Evolutionary conservation across 2,329 filamentous ascomycete species (phyloP).

Genomic region (Macroventuria anomochaeta): DNA sequence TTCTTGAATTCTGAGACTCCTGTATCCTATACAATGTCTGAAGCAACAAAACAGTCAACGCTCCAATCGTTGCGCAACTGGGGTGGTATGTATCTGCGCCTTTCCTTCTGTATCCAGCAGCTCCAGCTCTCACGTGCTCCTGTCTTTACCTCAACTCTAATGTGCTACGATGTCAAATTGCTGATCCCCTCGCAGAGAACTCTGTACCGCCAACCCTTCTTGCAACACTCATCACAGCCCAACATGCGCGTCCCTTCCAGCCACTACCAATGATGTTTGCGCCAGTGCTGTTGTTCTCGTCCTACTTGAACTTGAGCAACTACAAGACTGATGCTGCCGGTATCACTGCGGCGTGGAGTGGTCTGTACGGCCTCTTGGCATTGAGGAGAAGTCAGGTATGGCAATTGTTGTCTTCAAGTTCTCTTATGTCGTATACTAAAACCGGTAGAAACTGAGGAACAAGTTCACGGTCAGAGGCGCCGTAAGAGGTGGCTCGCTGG

Average conservation of each 20-base stretch:
- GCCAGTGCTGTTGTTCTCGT: slow-evolving; percentile 68
- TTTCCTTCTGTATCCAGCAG: neutral
- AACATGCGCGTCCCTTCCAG: slow-evolving; percentile 71
- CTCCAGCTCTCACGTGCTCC: slow-evolving; percentile 28
- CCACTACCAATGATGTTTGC: slow-evolving; percentile 71
- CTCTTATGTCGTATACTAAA: neutral
- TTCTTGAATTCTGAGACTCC: neutral
- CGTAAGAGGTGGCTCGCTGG: slow-evolving; percentile 60
- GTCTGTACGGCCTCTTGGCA: slow-evolving; percentile 69
- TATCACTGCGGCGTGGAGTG: slow-evolving; percentile 69
- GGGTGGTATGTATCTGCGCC: slow-evolving; percentile 55
- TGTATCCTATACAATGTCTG: neutral
- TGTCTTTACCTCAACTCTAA: neutral
- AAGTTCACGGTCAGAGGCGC: slow-evolving; percentile 60
- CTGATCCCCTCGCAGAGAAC: slow-evolving; percentile 58
- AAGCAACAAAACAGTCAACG: slow-evolving; percentile 45
- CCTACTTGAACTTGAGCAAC: slow-evolving; percentile 68
- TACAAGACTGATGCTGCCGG: slow-evolving; percentile 70
- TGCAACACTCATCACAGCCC: slow-evolving; percentile 69
- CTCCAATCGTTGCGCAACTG: slow-evolving; percentile 57
- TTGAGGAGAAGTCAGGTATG: slow-evolving; percentile 60
- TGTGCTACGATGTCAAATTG: neutral
- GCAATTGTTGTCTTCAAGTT: neutral
- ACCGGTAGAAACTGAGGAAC: slow-evolving; percentile 48
- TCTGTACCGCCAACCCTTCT: slow-evolving; percentile 69